phyloP scores from a whole-genome alignment of 2,329 filamentous ascomycete species.

The Orbilia brochopaga region DNA sequence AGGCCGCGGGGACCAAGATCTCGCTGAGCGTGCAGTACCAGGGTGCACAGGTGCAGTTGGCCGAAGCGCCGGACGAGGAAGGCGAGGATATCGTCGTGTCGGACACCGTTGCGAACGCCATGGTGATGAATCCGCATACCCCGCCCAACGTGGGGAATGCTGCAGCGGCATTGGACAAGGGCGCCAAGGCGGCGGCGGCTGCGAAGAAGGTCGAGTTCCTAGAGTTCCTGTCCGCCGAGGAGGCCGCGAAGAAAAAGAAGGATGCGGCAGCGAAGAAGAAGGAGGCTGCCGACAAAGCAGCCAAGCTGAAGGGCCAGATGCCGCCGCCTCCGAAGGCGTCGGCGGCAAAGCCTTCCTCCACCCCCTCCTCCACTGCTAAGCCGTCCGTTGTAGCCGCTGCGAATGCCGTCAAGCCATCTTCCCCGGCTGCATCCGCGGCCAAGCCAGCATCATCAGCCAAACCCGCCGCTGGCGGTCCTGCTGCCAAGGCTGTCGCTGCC shows the following conservation, averaged over 20 bases:
- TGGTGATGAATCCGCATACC: not conserved
- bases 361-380: not conserved
- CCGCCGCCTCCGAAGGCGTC: too few relatives aligned
- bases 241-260: not conserved
- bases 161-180: not conserved
- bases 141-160: not conserved
- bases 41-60: constrained; percentile 59
- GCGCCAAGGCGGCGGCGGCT: not conserved
- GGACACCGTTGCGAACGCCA: constrained; percentile 1
- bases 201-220: not conserved
- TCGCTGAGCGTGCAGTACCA: constrained; percentile 59
- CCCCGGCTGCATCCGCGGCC: not conserved
- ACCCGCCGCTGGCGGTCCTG: not conserved
- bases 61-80: constrained; percentile 55
- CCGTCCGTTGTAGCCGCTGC: not conserved
- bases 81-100: constrained; percentile 25
- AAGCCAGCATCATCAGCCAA: not conserved
- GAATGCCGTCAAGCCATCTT: constrained; percentile 3
- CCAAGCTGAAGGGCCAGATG: too few relatives aligned
- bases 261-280: not conserved
- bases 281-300: not conserved
- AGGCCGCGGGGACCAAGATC: constrained; percentile 58
- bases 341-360: too few relatives aligned
- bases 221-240: not conserved
- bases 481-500: not conserved